These are phyloP conservation scores for Tylopilus sp. DNA, from an alignment of 1,284 basidiomycete species.

Conservation along the genomic window DNA sequence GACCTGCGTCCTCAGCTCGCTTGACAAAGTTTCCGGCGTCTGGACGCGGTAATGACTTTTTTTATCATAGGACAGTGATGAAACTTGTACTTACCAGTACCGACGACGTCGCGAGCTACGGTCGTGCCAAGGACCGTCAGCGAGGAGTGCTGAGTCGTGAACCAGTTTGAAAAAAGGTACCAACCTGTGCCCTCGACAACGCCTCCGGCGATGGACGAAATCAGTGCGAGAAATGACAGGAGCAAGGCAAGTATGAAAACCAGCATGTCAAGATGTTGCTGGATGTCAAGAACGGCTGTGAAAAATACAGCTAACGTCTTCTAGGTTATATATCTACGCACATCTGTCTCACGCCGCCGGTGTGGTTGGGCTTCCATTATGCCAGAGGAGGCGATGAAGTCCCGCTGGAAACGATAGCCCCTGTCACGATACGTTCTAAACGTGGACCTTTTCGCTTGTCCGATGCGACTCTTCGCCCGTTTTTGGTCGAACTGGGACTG, in stretches of 20 bases:
- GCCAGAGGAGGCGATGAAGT: neutral
- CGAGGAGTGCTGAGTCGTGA: neutral
- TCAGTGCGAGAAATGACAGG: constrained; percentile 12
- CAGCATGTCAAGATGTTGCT: constrained; percentile 10
- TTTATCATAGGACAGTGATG: neutral
- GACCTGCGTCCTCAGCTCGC: constrained; percentile 6
- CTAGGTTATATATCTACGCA: constrained; percentile 10
- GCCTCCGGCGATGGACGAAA: constrained; percentile 3
- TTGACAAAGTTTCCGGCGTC: neutral
- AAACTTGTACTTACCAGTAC: constrained; percentile 4
- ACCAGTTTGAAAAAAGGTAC: neutral
- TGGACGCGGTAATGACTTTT: neutral
- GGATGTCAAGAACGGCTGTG: neutral
- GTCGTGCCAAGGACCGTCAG: neutral
- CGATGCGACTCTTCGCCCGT: neutral
- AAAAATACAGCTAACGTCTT: neutral
- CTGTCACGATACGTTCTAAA: neutral
- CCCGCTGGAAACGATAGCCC: neutral
- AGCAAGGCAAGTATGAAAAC: constrained; percentile 6
- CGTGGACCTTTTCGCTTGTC: neutral
- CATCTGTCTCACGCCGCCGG: neutral
- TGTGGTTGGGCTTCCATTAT: neutral
- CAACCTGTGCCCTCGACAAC: constrained; percentile 8
- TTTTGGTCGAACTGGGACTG: neutral
- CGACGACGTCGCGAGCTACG: neutral